Percentiles rank a stretch among this genome's conserved stretches.
phyloP scores from a whole-genome alignment of 371 early-diverging fungal species.

The Parasitella parasitica region DNA sequence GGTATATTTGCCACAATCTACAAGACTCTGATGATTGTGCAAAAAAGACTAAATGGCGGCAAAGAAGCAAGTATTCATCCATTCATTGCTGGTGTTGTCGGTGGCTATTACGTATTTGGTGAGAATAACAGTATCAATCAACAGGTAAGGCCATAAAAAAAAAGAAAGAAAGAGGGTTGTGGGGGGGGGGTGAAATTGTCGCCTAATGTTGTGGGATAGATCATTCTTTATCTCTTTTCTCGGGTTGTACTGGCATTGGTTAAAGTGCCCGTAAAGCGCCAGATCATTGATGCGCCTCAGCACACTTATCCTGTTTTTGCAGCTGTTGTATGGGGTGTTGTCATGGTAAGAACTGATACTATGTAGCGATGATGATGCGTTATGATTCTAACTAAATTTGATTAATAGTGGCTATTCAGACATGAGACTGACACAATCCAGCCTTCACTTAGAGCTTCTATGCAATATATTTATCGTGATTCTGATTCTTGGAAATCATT shows the following conservation, averaged over 20 bases:
- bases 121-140: slow-evolving; percentile 93
- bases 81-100: slow-evolving; percentile 91
- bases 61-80: slow-evolving; percentile 80
- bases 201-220: slow-evolving; percentile 50
- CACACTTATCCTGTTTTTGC: slow-evolving; percentile 90
- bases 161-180: neutral
- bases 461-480: slow-evolving; percentile 92
- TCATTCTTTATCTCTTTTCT: slow-evolving; percentile 92
- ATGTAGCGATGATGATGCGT: neutral
- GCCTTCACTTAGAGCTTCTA: slow-evolving; percentile 87
- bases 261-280: slow-evolving; percentile 75
- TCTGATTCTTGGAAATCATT: slow-evolving; percentile 80
- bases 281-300: slow-evolving; percentile 70
- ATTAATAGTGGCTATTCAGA: slow-evolving; percentile 71
- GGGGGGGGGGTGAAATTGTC: neutral
- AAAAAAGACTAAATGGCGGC: slow-evolving; percentile 61
- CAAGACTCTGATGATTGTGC: slow-evolving; percentile 84
- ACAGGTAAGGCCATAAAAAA: slow-evolving; percentile 62
- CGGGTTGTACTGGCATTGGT: slow-evolving; percentile 86
- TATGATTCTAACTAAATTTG: neutral
- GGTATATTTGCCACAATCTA: slow-evolving; percentile 92
- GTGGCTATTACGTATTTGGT: slow-evolving; percentile 95
- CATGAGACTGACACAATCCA: slow-evolving; percentile 89
- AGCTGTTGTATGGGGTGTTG: slow-evolving; percentile 93
- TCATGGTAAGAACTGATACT: slow-evolving; percentile 63